Percentiles rank a stretch among this genome's conserved stretches.
Conservation (phyloP, 2,329 filamentous ascomycete species). For the Fusarium pseudocircinatum region DNA sequence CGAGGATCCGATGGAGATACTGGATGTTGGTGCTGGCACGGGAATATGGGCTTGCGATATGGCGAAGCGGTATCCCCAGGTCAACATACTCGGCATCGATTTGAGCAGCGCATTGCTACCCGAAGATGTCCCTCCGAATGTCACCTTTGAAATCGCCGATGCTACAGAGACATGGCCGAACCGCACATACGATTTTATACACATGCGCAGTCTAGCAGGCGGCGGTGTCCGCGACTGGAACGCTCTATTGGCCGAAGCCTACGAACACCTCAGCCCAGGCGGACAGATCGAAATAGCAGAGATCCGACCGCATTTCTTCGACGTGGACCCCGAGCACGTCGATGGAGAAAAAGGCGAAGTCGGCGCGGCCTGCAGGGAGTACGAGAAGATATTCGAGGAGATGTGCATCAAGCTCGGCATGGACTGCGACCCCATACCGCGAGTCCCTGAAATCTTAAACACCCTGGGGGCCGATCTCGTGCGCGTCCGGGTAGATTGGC, state of each 20-base stretch:
- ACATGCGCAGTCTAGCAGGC: conserved; percentile 55
- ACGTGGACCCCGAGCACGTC: conserved; percentile 46
- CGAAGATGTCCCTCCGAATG: conserved; percentile 64
- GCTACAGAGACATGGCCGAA: conserved; percentile 58
- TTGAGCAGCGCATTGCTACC: conserved; percentile 53
- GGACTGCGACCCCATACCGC: conserved; percentile 53
- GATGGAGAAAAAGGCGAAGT: conserved; percentile 36
- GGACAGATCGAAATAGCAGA: conserved; percentile 58
- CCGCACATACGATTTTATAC: conserved; percentile 53
- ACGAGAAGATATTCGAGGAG: conserved; percentile 46
- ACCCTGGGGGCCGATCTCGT: conserved; percentile 53
- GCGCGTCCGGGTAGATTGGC: conserved; percentile 52
- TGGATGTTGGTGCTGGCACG: conserved; percentile 56
- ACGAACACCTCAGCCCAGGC: conserved; percentile 54
- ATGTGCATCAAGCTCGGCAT: conserved; percentile 46
- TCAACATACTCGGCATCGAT: conserved; percentile 53
- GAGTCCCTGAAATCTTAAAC: conserved; percentile 47
- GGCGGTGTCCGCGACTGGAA: conserved; percentile 57
- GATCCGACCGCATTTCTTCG: conserved; percentile 52
- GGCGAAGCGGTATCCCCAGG: conserved; percentile 52
- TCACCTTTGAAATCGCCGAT: conserved; percentile 68
- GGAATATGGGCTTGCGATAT: conserved; percentile 57
- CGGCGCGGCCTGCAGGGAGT: conserved; percentile 47
- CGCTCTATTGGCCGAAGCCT: conserved; percentile 49
- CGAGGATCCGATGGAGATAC: conserved; percentile 43